phyloP scores from a whole-genome alignment of 768 basidiomycete genomes.

The Tephrocybe sp. region DNA sequence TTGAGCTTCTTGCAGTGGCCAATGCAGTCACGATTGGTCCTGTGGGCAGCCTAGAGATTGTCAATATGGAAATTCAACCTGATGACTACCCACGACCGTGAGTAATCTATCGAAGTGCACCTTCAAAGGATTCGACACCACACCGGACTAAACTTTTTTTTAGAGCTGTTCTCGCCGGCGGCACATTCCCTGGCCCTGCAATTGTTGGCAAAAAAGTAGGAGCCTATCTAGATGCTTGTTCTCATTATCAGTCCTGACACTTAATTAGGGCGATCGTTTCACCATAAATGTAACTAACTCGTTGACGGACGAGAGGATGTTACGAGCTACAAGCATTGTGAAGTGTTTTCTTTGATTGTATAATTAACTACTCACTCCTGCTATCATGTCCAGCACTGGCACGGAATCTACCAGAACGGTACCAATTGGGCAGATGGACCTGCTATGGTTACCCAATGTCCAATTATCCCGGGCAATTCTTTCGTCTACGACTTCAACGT shows the following conservation, averaged over 20 bases:
- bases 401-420: slow-evolving; percentile 3
- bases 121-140: background rate
- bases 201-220: background rate
- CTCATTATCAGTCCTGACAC: background rate
- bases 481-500: slow-evolving; percentile 35
- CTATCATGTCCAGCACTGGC: slow-evolving; percentile 1
- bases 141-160: background rate
- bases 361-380: background rate
- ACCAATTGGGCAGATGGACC: slow-evolving; percentile 4
- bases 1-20: background rate
- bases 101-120: too few species aligned
- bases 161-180: background rate
- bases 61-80: background rate
- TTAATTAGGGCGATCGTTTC: slow-evolving; percentile 1
- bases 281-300: slow-evolving; percentile 4
- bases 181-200: background rate
- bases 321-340: slow-evolving; percentile 1
- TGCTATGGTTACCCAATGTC: slow-evolving; percentile 9
- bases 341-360: background rate
- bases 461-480: slow-evolving; percentile 16
- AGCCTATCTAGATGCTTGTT: background rate
- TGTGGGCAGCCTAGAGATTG: background rate
- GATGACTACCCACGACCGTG: background rate
- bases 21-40: background rate
- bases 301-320: slow-evolving; percentile 1